Base-by-base conservation (phyloP, 805 yeast genomes). In the Schwanniomyces yamadae region DNA sequence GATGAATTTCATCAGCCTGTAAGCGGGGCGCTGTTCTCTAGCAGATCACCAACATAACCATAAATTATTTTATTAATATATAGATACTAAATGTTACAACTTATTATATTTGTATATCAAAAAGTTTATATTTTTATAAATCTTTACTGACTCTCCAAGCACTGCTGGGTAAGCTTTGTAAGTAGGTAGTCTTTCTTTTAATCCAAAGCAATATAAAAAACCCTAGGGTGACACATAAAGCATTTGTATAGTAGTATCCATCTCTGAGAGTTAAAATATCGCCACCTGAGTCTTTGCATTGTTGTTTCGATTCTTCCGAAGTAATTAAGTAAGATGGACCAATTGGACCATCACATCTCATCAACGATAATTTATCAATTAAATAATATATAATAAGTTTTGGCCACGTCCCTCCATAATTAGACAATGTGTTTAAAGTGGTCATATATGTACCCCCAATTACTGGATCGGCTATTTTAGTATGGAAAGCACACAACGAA, bases 381-480 rank as follows among this genome's bases (percentile, higher is more conserved):
- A 89, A 70, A 40, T 71, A 77, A 46, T 89, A 73, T 1, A 91
- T 81, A 21, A 93, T 66, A n/a, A 87, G 66, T 36, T 88, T 73
- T 2, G 99, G 99, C 99, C 99, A 93, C 28, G 95, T 93, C 8
- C 99, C 99, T 16, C 99, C 99, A 39, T 91, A 72, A 57, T 93
- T 93, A 27, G 95, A 80, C 31, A 93, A 69, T 0, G 99, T 93
- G 60, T 93, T 93, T 40, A 93, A 69, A 0, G 95, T 82, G 0
- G 99, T 93, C 98, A 93, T 91, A 59, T 93, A 93, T 0, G 99
- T 93, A 1, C 99, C 99, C 12, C 99, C 99, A 50, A 93, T 86
- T 13, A 80, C 63, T 0, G 99, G 98, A 56, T 93, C 99, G 2
- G 99, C 96, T 36, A 93, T 85, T 49, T 82, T 80, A 3, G 97